These are phyloP conservation scores for Erythrobasidium yunnanense DNA, from an alignment of 768 basidiomycete genomes.

Conservation along the genomic window DNA sequence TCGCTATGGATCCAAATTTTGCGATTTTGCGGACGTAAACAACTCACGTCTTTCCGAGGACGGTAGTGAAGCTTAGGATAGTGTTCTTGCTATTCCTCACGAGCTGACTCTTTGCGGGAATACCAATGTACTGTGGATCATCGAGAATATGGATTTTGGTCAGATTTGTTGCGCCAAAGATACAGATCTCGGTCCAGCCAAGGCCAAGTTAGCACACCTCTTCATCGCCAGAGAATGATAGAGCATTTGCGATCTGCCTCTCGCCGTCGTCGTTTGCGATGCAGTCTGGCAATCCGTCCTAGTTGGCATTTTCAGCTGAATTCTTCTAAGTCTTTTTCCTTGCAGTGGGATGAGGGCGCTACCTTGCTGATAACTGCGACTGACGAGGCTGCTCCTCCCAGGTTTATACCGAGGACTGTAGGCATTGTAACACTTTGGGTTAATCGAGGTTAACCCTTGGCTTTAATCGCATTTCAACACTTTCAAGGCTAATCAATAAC, in stretches of 20 bases:
- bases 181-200: not conserved
- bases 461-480: not conserved
- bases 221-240: slow-evolving; percentile 84
- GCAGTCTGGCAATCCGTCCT: slow-evolving; percentile 86
- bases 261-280: slow-evolving; percentile 98
- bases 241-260: slow-evolving; percentile 88
- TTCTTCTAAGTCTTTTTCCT: not conserved
- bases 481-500: slow-evolving; percentile 1
- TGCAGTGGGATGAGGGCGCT: too few relatives aligned
- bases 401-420: slow-evolving; percentile 82
- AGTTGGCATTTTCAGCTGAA: not conserved
- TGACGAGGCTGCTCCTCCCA: slow-evolving; percentile 87
- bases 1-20: not conserved
- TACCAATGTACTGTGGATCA: slow-evolving; percentile 72
- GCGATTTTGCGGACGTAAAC: not conserved
- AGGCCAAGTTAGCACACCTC: slow-evolving; percentile 50
- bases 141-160: not conserved
- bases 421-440: not conserved
- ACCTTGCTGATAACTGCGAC: slow-evolving; percentile 94
- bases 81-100: slow-evolving; percentile 92
- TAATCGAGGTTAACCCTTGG: not conserved
- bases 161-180: not conserved
- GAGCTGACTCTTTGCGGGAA: slow-evolving; percentile 82
- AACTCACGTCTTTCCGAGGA: slow-evolving; percentile 76
- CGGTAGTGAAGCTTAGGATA: slow-evolving; percentile 84